Base-by-base conservation (phyloP, 352 stramenopile genomes). In the Phytophthora ramorum region DNA sequence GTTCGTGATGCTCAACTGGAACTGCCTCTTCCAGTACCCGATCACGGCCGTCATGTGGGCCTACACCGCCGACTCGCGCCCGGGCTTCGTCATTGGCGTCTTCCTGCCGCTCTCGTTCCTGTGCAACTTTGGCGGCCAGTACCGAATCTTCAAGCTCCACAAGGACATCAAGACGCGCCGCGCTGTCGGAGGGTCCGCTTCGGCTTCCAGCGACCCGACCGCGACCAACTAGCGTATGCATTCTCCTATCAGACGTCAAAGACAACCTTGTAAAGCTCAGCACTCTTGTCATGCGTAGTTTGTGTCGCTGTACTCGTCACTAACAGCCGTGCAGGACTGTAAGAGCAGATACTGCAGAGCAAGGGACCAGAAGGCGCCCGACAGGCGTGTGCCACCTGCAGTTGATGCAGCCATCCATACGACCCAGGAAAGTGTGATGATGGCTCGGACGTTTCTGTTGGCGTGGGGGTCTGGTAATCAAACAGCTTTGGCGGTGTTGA, bases 1-100 rank as follows among this genome's bases (percentile, higher is more conserved):
- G 28, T 72, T 78, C 34, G 40, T 72, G 9, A 73, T 80, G 48
- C 56, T 80, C 8, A 80, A 80, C 40, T 72, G 69, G 60, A 76
- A 80, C 44, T 77, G 72, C 45, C 22, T 77, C 6, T 80, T 78
- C 57, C 72, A 80, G 53, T 80, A 80, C 47, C 72, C 72, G 50
- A 77, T 80, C 60, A 71, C 68, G 17, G 69, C 58, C 2, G 72
- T 77, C 59, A 80, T 80, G 72, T 80, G 72, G 72, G 58, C 28
- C 9, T 80, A 77, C 66, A 53, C 72, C 51, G 37, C 67, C 2
- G 22, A 75, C n/a, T 49, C 58, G 6, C 72, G 72, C 4, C 72
- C 72, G 7, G 64, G 57, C 7, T 72, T 63, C 48, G 58, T 80
- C 35, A 72, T 80, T 56, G 68, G 34, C 22, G 40, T 69, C 46